These are phyloP conservation scores for Craspedostauros australis DNA, from an alignment of 108 stramenopile genomes.

Conservation along the genomic window DNA sequence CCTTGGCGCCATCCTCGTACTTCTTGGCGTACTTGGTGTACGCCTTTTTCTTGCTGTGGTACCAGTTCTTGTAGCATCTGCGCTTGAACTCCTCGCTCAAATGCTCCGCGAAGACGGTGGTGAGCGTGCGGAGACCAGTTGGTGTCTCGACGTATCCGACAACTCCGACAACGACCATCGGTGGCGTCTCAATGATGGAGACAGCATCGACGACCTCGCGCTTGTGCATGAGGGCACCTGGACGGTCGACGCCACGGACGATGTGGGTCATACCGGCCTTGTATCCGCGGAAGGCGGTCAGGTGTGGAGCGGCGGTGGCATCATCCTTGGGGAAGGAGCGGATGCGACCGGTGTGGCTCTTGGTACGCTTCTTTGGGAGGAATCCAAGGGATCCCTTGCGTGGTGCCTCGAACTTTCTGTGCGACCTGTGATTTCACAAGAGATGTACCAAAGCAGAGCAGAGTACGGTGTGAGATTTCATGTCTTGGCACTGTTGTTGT, in stretches of 20 bases:
- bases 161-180: constrained; percentile 98
- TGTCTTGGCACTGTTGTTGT: too few relatives aligned
- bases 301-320: constrained; percentile 81
- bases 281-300: constrained; percentile 99
- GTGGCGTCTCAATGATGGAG: constrained; percentile 97
- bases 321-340: constrained; percentile 96
- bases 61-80: constrained; percentile 99
- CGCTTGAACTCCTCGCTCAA: constrained; percentile 99
- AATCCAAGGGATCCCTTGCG: constrained; percentile 93
- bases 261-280: constrained; percentile 99
- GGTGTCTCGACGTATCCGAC: constrained; percentile 99
- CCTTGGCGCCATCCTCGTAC: constrained; percentile 89
- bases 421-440: constrained; percentile 63
- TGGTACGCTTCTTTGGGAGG: constrained; percentile 99
- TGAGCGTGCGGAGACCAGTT: constrained; percentile 94
- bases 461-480: too few relatives aligned
- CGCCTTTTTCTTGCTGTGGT: constrained; percentile 99
- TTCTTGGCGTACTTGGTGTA: constrained; percentile 99
- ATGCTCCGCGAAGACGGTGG: constrained; percentile 99
- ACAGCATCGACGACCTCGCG: constrained; percentile 99
- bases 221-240: constrained; percentile 99
- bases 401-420: constrained; percentile 99
- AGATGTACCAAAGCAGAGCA: too few relatives aligned
- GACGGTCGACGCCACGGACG: constrained; percentile 96
- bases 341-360: constrained; percentile 96